Percentiles rank a stretch among this genome's conserved stretches.
phyloP scores from a whole-genome alignment of 2,329 filamentous ascomycete species.

The Fusarium nisikadoi region DNA sequence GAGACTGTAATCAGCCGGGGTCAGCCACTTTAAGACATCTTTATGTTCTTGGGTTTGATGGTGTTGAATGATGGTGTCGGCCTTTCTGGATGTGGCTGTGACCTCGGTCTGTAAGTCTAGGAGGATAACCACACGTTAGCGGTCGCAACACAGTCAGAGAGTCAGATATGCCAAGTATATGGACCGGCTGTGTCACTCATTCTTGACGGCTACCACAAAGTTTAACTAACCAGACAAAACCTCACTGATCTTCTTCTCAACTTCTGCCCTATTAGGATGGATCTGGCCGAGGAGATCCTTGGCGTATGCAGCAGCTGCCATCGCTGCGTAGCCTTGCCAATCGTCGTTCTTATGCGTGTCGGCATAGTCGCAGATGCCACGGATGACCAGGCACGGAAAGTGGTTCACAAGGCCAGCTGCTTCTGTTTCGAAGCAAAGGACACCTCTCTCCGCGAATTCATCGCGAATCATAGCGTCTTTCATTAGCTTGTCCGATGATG shows the following conservation, averaged over 20 bases:
- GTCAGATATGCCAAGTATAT: background rate
- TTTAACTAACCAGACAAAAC: background rate
- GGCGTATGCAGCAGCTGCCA: constrained; percentile 43
- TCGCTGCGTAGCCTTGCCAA: constrained; percentile 51
- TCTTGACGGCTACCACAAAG: too few relatives aligned
- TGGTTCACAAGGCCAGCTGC: constrained; percentile 37
- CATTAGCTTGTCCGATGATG: constrained; percentile 21
- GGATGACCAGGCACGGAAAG: constrained; percentile 48
- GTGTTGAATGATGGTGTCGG: background rate
- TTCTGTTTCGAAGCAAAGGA: background rate
- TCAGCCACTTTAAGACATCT: constrained; percentile 52
- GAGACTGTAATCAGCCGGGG: constrained; percentile 46
- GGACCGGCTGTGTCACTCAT: too few relatives aligned
- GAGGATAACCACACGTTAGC: background rate
- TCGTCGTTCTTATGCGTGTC: constrained; percentile 46
- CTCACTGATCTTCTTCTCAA: background rate
- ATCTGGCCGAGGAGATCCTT: constrained; percentile 4
- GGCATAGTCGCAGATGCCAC: constrained; percentile 52
- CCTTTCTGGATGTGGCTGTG: background rate
- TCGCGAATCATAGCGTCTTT: constrained; percentile 33
- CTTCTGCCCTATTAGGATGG: background rate
- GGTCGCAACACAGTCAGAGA: background rate
- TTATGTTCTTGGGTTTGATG: background rate
- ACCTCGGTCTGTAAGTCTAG: background rate
- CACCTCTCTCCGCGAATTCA: background rate